Percentiles rank a stretch among this genome's conserved stretches.
Conservation (phyloP, 1,139 yeast species). For the Candida freyschussii region DNA sequence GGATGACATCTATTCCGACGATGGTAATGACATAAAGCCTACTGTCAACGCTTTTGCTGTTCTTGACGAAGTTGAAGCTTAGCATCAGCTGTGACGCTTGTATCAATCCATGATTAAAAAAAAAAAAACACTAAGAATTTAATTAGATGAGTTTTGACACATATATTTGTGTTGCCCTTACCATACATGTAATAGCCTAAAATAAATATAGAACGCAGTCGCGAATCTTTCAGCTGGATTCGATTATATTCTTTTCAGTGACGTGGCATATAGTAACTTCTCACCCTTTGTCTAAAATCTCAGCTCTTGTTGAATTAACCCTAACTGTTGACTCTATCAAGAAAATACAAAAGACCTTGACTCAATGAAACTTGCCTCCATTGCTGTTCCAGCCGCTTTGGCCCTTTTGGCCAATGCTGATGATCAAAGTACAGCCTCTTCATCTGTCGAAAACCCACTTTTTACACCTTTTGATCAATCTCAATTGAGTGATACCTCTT, state of each 20-base stretch:
- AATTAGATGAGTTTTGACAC: too few relatives aligned
- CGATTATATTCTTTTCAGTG: too few relatives aligned
- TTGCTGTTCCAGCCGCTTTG: conserved; percentile 22
- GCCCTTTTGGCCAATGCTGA: conserved; percentile 18
- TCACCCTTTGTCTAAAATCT: too few relatives aligned
- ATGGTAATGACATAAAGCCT: conserved; percentile 18
- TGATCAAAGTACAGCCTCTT: conserved; percentile 3
- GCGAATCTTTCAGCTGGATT: too few relatives aligned
- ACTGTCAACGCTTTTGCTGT: conserved; percentile 40
- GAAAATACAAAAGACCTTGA: too few relatives aligned
- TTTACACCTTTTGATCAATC: conserved; percentile 32
- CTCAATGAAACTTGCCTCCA: conserved; percentile 21
- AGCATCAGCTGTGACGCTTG: conserved; percentile 9
- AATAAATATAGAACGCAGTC: too few relatives aligned
- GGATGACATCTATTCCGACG: conserved; percentile 16
- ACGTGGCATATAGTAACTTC: too few relatives aligned
- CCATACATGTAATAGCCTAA: too few relatives aligned
- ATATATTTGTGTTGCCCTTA: too few relatives aligned
- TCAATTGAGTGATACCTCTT: conserved; percentile 34
- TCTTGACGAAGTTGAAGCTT: conserved; percentile 49
- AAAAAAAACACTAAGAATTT: not conserved
- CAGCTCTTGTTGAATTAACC: too few relatives aligned
- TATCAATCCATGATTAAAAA: too few relatives aligned
- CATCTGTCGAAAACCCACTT: conserved; percentile 23
- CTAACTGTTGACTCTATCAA: too few relatives aligned